Base-by-base conservation (phyloP, 2,329 filamentous ascomycete species). In the Trichoderma sp. region DNA sequence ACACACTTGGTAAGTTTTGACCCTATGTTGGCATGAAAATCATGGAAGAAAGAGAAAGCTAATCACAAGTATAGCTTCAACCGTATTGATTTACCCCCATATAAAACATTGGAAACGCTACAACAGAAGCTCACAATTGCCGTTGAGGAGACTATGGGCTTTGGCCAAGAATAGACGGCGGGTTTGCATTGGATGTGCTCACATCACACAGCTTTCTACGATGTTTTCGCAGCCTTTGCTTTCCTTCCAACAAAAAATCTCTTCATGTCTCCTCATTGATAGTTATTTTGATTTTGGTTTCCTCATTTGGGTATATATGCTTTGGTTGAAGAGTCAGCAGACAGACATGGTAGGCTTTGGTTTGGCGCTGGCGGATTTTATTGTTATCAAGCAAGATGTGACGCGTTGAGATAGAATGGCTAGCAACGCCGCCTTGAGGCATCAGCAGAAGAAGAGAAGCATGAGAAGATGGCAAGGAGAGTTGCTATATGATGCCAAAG, bases 101-200 rank as follows among this genome's bases (percentile, higher is more conserved):
- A 99, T 79, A 98, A 97, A 85, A 89, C 86, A 27, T 87, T 94
- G 76, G 95, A 98, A 72, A 88, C 88, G 75, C 85, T 99, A 73
- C 91, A 95, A 78, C 85, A 90, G 77, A 99, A 99, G 83, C 85
- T 99, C 75, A 96, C 94, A 7, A 97, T 97, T 81, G 96, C 96
- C 31, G 96, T 99, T 68, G 96, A 99, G 83, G 96, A 99, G 84
- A 99, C 96, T 0, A 94, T 99, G 85, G 96, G 96, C 72, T 99
- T 99, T 79, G 96, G 96, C 73, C 96, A 99, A 84, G 96, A 99
- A 84, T 99, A 93, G 49, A 68, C 43, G 40, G 57, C 58, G 53
- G 68, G 64, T 27, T 52, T 56, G 52, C 58, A 66, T 70, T 70
- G 67, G 71, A 63, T 68, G 59, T 56, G 52, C 37, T 52, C 35